Evolutionary conservation across 1,139 yeast genomes (phyloP).

Genomic region (Pichia sp.): DNA sequence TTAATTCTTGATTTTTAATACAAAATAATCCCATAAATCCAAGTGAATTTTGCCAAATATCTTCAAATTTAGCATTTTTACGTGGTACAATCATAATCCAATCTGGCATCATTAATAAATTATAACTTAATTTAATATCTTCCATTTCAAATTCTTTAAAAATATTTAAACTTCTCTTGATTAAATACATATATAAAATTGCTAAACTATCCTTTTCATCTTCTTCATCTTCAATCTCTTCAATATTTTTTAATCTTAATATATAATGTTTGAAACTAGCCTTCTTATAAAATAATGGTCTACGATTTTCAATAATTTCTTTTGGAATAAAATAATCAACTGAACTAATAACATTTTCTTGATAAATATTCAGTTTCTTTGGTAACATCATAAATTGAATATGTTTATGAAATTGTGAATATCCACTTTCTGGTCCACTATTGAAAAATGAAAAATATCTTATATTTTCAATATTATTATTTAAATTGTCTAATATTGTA

Average conservation of each 20-base stretch:
- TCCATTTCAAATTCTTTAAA: conserved; percentile 45
- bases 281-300: conserved; percentile 55
- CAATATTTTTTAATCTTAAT: conserved; percentile 51
- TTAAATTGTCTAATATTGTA: conserved; percentile 41
- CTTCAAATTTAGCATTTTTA: conserved; percentile 38
- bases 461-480: conserved; percentile 20
- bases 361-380: conserved; percentile 49
- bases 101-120: conserved; percentile 69
- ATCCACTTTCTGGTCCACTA: conserved; percentile 83
- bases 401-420: conserved; percentile 91
- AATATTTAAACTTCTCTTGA: conserved; percentile 65
- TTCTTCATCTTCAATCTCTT: conserved; percentile 29
- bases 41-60: conserved; percentile 62
- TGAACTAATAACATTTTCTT: conserved; percentile 45
- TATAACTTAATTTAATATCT: conserved; percentile 49
- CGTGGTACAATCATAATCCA: conserved; percentile 91
- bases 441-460: conserved; percentile 77
- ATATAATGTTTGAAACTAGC: conserved; percentile 82
- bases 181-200: conserved; percentile 59
- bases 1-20: conserved; percentile 60
- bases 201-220: conserved; percentile 51
- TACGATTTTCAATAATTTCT: conserved; percentile 33
- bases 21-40: conserved; percentile 75
- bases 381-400: conserved; percentile 79
- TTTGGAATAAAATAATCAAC: conserved; percentile 51